Evolutionary conservation across 768 basidiomycete species (phyloP), one percentile per base, ranked within the genome.

Genomic region (Collybiopsis confluens): DNA sequence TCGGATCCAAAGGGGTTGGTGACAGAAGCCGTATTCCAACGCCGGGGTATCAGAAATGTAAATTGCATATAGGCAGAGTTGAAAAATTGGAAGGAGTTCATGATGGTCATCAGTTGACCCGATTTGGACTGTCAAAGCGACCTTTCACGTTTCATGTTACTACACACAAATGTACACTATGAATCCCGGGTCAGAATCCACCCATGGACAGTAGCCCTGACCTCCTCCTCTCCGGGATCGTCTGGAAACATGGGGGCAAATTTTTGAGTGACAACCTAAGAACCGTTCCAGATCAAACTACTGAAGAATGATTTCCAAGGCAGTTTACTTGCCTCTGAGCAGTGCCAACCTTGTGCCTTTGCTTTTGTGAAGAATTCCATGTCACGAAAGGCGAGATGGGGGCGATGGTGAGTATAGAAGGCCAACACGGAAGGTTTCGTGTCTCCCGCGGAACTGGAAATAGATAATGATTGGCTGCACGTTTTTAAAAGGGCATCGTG

Each of bases 391-490:
- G 90, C 90, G 7, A 92, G 76, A 55, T 88, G 87, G 0, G 94
- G 94, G 0, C 89, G 79, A 59, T 97, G 93, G 56, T 95, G 92
- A 0, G 88, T 86, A 66, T 89, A 94, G 68, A 97, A 96, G 1
- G 93, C 90, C 1, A 95, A 80, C 0, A 92, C 65, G 13, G 57
- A 61, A 1, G 68, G 68, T 13, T 51, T 28, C 2, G 20, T 5
- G 13, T 36, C 26, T 24, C 23, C 18, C 10, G 54, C 18, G 10
- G 56, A 44, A 10, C 56, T 56, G 6, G 62, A 59, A 54, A 24
- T 55, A 40, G 64, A 62, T 8, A 79, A 60, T 58, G 67, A 73
- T 16, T 65, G 63, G 54, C 86, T 82, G 60, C 92, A 92, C 0
- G 92, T 86, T 21, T 74, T 74, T 6, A 97, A 76, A 18, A 98